A percentile compares a stretch with the other conserved stretches of the same genome.
phyloP scores from a whole-genome alignment of 2,329 filamentous ascomycete genomes.

The Aciculosporium take region DNA sequence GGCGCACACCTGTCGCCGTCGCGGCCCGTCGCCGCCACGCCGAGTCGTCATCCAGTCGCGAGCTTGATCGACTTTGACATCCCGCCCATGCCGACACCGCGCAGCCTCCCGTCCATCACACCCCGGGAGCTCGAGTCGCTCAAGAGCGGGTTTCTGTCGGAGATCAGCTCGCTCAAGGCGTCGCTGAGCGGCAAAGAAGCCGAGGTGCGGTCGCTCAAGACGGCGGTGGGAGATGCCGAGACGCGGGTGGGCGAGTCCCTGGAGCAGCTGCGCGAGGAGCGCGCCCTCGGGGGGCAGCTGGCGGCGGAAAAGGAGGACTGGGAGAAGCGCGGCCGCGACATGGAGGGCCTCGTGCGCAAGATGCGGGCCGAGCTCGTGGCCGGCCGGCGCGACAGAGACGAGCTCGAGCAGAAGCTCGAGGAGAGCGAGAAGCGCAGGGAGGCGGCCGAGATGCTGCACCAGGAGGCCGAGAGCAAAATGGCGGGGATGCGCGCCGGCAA shows the following conservation, averaged over 20 bases:
- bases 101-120: conserved; percentile 80
- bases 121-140: conserved; percentile 84
- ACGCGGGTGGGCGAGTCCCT: conserved; percentile 76
- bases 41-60: conserved; percentile 39
- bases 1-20: conserved; percentile 17
- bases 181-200: conserved; percentile 87
- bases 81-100: conserved; percentile 81
- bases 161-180: conserved; percentile 88
- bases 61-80: conserved; percentile 69
- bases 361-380: conserved; percentile 71
- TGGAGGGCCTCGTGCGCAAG: conserved; percentile 66
- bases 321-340: conserved; percentile 74
- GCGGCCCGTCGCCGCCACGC: conserved; percentile 26
- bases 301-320: conserved; percentile 65
- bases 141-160: conserved; percentile 79
- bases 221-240: conserved; percentile 79
- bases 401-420: conserved; percentile 59
- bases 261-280: conserved; percentile 70
- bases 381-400: conserved; percentile 67
- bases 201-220: conserved; percentile 75
- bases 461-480: conserved; percentile 63
- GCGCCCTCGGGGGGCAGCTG: conserved; percentile 53
- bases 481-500: conserved; percentile 56
- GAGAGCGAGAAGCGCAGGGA: conserved; percentile 63
- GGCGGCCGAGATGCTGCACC: conserved; percentile 59